A percentile compares a stretch with the other conserved stretches of the same genome.
Evolutionary conservation across 2,329 filamentous ascomycete species (phyloP).

Genomic region (Beauveria asiatica): DNA sequence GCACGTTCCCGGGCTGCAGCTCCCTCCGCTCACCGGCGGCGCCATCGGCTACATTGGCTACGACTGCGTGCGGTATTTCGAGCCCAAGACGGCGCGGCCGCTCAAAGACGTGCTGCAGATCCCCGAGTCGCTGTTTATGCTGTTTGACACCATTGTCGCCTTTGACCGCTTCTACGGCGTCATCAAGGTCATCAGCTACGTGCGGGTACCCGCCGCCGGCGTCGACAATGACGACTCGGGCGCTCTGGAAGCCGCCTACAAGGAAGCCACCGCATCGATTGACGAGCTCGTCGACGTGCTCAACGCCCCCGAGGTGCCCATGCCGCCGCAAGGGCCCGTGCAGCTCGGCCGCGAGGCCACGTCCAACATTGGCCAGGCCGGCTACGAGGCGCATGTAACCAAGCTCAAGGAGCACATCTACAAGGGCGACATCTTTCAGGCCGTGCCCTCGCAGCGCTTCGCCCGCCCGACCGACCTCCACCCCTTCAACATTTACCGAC

Average conservation of each 20-base stretch:
- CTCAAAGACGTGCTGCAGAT: constrained; percentile 84
- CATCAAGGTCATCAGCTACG: constrained; percentile 58
- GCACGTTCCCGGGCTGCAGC: constrained; percentile 68
- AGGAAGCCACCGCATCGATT: constrained; percentile 55
- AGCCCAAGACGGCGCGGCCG: constrained; percentile 85
- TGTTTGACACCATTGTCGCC: constrained; percentile 89
- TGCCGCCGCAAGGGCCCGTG: constrained; percentile 70
- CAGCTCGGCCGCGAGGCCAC: constrained; percentile 67
- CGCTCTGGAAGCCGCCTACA: constrained; percentile 46
- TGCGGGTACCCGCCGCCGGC: constrained; percentile 47
- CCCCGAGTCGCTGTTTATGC: constrained; percentile 93
- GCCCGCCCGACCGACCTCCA: constrained; percentile 83
- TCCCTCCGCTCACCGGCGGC: constrained; percentile 83
- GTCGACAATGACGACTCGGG: constrained; percentile 18
- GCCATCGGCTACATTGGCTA: constrained; percentile 96
- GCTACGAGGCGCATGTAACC: constrained; percentile 86
- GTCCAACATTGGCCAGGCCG: constrained; percentile 82
- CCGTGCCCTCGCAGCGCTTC: constrained; percentile 89
- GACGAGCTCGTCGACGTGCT: constrained; percentile 62
- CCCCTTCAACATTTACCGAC: constrained; percentile 96
- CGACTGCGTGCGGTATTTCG: constrained; percentile 95
- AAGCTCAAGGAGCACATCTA: constrained; percentile 84
- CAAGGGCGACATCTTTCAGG: constrained; percentile 92
- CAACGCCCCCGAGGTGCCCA: constrained; percentile 62
- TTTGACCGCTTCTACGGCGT: constrained; percentile 72